phyloP scores from a whole-genome alignment of 441 rosid species.

The Cnidoscolus chayamansa region DNA sequence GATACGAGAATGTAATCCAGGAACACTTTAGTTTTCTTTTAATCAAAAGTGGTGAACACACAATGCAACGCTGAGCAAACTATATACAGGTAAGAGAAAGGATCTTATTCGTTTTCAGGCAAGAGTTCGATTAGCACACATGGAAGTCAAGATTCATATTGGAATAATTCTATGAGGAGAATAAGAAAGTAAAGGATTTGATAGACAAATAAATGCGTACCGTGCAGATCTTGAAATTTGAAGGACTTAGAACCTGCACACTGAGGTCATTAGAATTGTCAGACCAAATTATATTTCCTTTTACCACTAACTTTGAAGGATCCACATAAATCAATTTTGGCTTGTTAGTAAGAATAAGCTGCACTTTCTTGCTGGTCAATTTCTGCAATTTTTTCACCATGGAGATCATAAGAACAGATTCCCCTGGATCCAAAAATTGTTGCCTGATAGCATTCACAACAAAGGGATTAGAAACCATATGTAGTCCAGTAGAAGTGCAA shows the following conservation, averaged over 20 bases:
- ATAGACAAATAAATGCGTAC: conserved; percentile 37
- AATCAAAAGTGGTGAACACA: not conserved
- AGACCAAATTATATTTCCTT: conserved; percentile 92
- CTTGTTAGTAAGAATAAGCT: conserved; percentile 93
- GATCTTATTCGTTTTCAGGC: too few species aligned
- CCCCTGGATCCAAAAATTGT: conserved; percentile 95
- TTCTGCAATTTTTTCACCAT: conserved; percentile 93
- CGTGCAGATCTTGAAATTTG: conserved; percentile 86
- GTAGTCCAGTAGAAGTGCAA: not conserved
- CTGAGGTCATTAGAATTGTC: conserved; percentile 82
- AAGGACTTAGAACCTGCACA: conserved; percentile 71
- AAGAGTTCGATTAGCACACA: too few species aligned
- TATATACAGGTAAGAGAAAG: too few species aligned
- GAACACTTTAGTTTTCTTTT: not conserved
- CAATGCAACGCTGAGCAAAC: too few species aligned
- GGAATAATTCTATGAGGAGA: not conserved
- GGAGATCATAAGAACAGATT: conserved; percentile 94
- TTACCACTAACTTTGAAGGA: conserved; percentile 77
- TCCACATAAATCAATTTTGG: conserved; percentile 90
- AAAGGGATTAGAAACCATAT: conserved; percentile 5
- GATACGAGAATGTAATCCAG: not conserved
- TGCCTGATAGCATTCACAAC: conserved; percentile 56
- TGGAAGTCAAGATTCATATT: too few species aligned
- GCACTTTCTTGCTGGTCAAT: conserved; percentile 92
- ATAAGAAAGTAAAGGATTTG: not conserved